Base-by-base conservation (phyloP, 2,329 filamentous ascomycete species). In the Nemania abortiva region DNA sequence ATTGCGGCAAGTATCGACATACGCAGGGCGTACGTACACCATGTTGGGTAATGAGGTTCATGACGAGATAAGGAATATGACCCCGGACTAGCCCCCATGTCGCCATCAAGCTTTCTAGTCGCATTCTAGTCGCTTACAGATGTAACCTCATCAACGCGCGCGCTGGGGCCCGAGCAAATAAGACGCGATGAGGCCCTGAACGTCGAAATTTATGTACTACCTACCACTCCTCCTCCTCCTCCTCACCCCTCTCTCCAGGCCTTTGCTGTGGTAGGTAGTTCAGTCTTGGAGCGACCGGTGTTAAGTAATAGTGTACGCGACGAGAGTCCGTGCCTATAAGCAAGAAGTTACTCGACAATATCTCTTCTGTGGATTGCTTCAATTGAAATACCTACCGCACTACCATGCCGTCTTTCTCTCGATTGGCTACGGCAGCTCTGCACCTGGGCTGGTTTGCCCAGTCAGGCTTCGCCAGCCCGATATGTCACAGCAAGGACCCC, bases 341-440 rank as follows among this genome's bases (percentile, higher is more conserved):
- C 24, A 50, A 50, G 53, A 15, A 50, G 39, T 50, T 59, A 45
- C 59, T 49, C 15, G 45, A 54, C 47, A 56, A 49, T 57, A 47
- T 39, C 29, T 29, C 24, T 55, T 49, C 39, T 29, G 27, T n/a
- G 24, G 5, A 50, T 49, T 55, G 58, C 24, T 49, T 49, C 56
- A 29, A 70, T 54, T 9, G 15, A 45, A 52, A 4, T 27, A 27
- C 24, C 24, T 27, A 27, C 24, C 24, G 24, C 20, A 37, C 34
- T 57, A 53, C 49, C 66, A 77, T 77, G 76, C 70, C 69, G 61
- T 75, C 74, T 49, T 59, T 76, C 49, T 58, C 54, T 24, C 71
- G 66, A 31, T 57, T 75, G 60, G 72, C 68, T 3, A 70, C 67
- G 6, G 72, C 72, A 24, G 71, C 64, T 31, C 55, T 77, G 37